Percentiles rank a stretch among this genome's conserved stretches.
Evolutionary conservation across 2,329 filamentous ascomycete genomes (phyloP).

Genomic region (Fonsecaea pugnacius): DNA sequence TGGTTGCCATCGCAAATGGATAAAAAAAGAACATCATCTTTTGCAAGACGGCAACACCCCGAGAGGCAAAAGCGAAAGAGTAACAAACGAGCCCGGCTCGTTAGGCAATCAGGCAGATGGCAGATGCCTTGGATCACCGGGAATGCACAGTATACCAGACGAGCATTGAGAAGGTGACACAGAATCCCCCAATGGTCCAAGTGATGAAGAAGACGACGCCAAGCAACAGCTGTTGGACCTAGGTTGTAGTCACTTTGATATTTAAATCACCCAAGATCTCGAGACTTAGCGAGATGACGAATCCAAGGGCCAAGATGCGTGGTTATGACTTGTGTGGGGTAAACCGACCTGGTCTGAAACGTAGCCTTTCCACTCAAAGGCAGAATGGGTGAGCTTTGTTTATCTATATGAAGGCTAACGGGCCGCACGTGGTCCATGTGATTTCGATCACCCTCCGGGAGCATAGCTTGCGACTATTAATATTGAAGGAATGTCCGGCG

Average conservation of each 20-base stretch:
- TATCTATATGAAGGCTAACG: not conserved
- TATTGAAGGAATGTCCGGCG: conserved; percentile 18
- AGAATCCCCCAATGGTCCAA: not conserved
- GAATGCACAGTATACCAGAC: conserved; percentile 10
- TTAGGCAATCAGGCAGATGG: conserved; percentile 2
- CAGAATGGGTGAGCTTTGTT: not conserved
- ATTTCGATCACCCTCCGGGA: not conserved
- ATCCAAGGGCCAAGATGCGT: not conserved
- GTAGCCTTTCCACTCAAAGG: not conserved
- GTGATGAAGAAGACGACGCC: not conserved
- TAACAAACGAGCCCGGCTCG: conserved; percentile 22
- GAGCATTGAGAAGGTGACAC: conserved; percentile 9
- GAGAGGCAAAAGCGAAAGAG: conserved; percentile 7
- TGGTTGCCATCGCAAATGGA: conserved; percentile 7
- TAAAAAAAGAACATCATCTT: conserved; percentile 10
- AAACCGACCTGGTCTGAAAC: conserved; percentile 12
- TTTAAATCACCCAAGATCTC: conserved; percentile 16
- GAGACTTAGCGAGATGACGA: conserved; percentile 14
- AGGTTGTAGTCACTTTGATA: conserved; percentile 6
- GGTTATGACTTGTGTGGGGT: not conserved
- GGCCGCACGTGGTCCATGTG: not conserved
- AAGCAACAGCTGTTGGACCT: not conserved
- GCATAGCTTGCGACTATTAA: conserved; percentile 15
- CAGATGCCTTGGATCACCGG: conserved; percentile 2
- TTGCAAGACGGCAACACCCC: conserved; percentile 4